Percentiles rank a stretch among this genome's conserved stretches.
Conservation (phyloP, 2,329 filamentous ascomycete genomes). For the Coniochaeta ligniaria region DNA sequence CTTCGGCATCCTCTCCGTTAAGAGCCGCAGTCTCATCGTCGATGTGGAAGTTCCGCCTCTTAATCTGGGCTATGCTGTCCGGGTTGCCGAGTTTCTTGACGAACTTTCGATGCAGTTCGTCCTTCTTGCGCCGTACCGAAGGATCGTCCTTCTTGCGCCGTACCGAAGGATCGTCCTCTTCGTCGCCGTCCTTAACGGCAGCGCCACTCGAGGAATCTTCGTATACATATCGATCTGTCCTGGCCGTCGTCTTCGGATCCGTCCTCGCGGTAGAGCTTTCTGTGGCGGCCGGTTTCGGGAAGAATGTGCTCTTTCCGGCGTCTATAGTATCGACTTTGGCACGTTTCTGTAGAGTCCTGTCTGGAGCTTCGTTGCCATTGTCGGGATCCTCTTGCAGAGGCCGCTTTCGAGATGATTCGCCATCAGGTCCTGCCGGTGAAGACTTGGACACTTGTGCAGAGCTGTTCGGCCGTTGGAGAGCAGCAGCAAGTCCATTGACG, state of each 20-base stretch:
- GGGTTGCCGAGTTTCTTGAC: constrained; percentile 84
- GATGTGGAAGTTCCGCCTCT: constrained; percentile 48
- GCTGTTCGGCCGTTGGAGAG: constrained; percentile 19
- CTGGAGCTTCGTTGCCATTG: constrained; percentile 31
- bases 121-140: constrained; percentile 49
- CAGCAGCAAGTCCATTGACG: constrained; percentile 34
- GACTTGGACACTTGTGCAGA: constrained; percentile 16
- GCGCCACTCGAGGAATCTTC: constrained; percentile 33
- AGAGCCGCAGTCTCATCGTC: constrained; percentile 42
- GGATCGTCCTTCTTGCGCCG: constrained; percentile 39
- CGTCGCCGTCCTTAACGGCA: constrained; percentile 38
- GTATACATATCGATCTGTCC: constrained; percentile 48
- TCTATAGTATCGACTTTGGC: constrained; percentile 30
- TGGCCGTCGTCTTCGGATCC: constrained; percentile 21
- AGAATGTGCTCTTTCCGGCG: constrained; percentile 27
- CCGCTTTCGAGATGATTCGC: constrained; percentile 36
- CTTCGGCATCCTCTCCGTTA: constrained; percentile 50
- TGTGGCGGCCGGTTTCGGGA: constrained; percentile 29
- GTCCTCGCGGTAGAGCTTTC: constrained; percentile 10
- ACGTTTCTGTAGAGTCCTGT: constrained; percentile 33
- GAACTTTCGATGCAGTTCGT: constrained; percentile 74
- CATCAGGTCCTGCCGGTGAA: background rate
- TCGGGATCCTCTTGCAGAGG: constrained; percentile 40
- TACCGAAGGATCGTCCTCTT: constrained; percentile 29
- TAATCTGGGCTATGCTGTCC: constrained; percentile 67